phyloP scores from a whole-genome alignment of 192 early-diverging fungal genomes.

The Rhizophagus prolifer region DNA sequence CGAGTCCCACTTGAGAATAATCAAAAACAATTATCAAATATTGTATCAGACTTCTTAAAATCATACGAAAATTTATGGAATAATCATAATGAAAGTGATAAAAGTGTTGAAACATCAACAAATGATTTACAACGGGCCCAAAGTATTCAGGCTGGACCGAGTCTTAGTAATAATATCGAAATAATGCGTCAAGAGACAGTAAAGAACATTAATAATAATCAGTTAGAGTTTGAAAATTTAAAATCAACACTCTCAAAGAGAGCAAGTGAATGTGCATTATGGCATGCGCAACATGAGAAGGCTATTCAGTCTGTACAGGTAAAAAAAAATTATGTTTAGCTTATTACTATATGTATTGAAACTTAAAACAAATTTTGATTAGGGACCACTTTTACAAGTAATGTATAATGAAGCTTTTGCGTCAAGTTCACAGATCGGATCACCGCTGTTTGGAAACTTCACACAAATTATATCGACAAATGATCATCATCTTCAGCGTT shows the following conservation, averaged over 20 bases:
- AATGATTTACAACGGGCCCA: not conserved
- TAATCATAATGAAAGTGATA: not conserved
- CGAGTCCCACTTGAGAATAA: not conserved
- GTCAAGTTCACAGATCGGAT: not conserved
- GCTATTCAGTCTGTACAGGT: conserved; percentile 22
- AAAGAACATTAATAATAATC: not conserved
- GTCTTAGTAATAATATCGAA: not conserved
- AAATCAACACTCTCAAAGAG: conserved; percentile 19
- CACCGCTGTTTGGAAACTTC: not conserved
- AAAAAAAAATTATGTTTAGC: not conserved
- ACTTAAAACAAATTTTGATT: not conserved
- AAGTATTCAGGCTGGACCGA: not conserved
- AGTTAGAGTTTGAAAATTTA: conserved; percentile 8
- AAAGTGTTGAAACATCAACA: not conserved
- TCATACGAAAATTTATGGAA: not conserved
- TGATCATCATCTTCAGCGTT: not conserved
- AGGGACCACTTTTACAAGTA: conserved; percentile 5
- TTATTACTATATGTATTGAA: not conserved
- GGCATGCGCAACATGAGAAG: conserved; percentile 28
- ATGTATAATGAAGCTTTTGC: conserved; percentile 16
- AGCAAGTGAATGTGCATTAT: conserved; percentile 27
- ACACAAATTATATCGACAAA: conserved; percentile 6
- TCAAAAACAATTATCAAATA: conserved; percentile 1
- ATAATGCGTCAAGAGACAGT: not conserved
- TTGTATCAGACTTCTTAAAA: conserved; percentile 2